phyloP scores from a whole-genome alignment of 805 yeast genomes.

The Debaryomyces tyrocola region DNA sequence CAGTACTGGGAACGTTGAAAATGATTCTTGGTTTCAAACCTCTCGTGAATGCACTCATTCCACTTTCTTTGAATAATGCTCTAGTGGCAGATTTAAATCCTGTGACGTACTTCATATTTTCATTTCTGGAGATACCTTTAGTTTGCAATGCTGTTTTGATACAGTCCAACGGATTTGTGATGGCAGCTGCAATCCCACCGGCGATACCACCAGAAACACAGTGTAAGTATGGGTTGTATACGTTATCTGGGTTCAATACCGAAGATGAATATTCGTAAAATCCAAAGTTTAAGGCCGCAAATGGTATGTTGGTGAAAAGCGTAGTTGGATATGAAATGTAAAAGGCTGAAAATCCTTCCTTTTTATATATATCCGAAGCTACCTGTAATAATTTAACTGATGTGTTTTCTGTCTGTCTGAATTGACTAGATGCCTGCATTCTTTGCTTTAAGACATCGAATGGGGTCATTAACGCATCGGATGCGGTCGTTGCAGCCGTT shows the following conservation, averaged over 20 bases:
- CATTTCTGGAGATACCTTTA: constrained; percentile 54
- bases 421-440: constrained; percentile 60
- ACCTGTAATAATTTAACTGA: constrained; percentile 32
- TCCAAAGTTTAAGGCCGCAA: constrained; percentile 91
- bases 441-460: constrained; percentile 94
- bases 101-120: constrained; percentile 51
- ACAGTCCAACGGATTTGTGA: constrained; percentile 93
- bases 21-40: constrained; percentile 91
- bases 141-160: constrained; percentile 91
- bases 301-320: constrained; percentile 85
- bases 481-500: constrained; percentile 85
- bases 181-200: constrained; percentile 93
- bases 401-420: constrained; percentile 4
- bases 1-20: constrained; percentile 93
- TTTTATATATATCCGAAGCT: constrained; percentile 50
- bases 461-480: constrained; percentile 97
- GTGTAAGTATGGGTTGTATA: constrained; percentile 86
- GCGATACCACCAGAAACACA: constrained; percentile 92
- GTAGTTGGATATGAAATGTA: constrained; percentile 95
- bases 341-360: constrained; percentile 77
- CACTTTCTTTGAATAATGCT: constrained; percentile 62
- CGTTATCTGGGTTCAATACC: constrained; percentile 71
- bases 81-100: constrained; percentile 72
- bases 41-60: constrained; percentile 67
- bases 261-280: constrained; percentile 85